A percentile compares a stretch with the other conserved stretches of the same genome.
Evolutionary conservation across 306 rosid genomes (phyloP).

Genomic region (Dryas octopetala): DNA sequence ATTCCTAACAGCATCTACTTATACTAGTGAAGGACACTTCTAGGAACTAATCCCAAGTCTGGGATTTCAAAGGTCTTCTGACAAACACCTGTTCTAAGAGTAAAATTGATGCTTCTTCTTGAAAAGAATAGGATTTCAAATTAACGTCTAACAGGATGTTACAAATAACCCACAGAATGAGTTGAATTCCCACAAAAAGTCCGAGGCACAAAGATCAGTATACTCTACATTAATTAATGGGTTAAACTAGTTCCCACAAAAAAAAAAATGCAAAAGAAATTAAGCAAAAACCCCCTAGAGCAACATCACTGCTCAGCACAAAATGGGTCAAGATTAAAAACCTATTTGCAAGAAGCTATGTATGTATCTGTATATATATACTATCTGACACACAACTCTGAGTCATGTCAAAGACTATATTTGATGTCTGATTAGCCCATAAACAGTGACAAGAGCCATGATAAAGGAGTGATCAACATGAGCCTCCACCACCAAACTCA

Average conservation of each 20-base stretch:
- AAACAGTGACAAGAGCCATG: conserved; percentile 48
- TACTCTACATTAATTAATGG: neutral
- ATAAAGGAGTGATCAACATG: conserved; percentile 35
- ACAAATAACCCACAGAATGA: neutral
- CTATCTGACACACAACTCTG: neutral
- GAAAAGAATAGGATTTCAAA: too few relatives aligned
- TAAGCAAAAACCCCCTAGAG: neutral
- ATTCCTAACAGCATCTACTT: too few relatives aligned
- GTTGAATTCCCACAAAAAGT: neutral
- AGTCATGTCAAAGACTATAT: conserved; percentile 23
- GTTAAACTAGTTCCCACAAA: conserved; percentile 39
- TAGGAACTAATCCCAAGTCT: too few relatives aligned
- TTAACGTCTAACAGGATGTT: neutral
- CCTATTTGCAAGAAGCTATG: too few relatives aligned
- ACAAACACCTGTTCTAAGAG: too few relatives aligned
- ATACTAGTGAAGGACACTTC: too few relatives aligned
- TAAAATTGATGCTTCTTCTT: too few relatives aligned
- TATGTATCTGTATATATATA: neutral
- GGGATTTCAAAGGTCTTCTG: too few relatives aligned
- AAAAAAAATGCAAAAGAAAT: neutral
- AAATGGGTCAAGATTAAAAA: neutral
- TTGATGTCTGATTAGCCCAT: conserved; percentile 31
- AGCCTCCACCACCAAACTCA: conserved; percentile 37
- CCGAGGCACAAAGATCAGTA: neutral
- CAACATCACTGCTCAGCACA: neutral